These are phyloP conservation scores for Penicillium silybi DNA, from an alignment of 495 filamentous ascomycete genomes.

Conservation along the genomic window DNA sequence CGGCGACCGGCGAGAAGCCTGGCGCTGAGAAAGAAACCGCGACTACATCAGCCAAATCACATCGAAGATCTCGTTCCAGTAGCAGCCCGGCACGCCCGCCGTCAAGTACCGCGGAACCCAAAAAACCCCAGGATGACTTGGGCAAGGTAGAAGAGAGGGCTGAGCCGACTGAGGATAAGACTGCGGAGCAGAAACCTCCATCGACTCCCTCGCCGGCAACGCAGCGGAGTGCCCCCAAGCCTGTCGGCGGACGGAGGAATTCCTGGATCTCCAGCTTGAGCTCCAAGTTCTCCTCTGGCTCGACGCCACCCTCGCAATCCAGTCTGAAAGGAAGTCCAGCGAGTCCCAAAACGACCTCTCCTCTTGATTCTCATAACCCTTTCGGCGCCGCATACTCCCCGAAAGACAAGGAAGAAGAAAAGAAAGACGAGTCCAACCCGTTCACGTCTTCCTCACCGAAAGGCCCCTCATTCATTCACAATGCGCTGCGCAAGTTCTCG, in stretches of 20 bases:
- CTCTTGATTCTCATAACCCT: slow-evolving; percentile 43
- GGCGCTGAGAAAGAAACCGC: slow-evolving; percentile 17
- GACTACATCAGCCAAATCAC: slow-evolving; percentile 14
- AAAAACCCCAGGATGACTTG: slow-evolving; percentile 12
- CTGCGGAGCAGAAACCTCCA: slow-evolving; percentile 18
- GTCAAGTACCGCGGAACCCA: slow-evolving; percentile 10
- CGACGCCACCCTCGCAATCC: slow-evolving; percentile 43
- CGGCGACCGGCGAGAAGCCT: slow-evolving; percentile 27
- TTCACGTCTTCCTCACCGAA: slow-evolving; percentile 66
- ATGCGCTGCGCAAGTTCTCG: slow-evolving; percentile 76
- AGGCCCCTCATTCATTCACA: slow-evolving; percentile 72
- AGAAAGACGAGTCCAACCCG: slow-evolving; percentile 49
- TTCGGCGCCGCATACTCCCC: slow-evolving; percentile 53
- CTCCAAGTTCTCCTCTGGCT: slow-evolving; percentile 83
- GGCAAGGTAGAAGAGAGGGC: slow-evolving; percentile 20
- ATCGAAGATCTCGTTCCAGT: slow-evolving; percentile 23
- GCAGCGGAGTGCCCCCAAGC: slow-evolving; percentile 38
- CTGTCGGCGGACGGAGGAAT: slow-evolving; percentile 52
- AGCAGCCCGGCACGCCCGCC: slow-evolving; percentile 21
- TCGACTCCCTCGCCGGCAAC: slow-evolving; percentile 20
- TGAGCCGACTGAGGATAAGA: slow-evolving; percentile 13
- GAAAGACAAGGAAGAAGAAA: slow-evolving; percentile 54
- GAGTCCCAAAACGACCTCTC: slow-evolving; percentile 43
- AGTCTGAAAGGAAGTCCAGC: slow-evolving; percentile 37
- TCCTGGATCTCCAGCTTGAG: slow-evolving; percentile 93